phyloP scores from a whole-genome alignment of 768 basidiomycete species.

The Termitomyces sp. region DNA sequence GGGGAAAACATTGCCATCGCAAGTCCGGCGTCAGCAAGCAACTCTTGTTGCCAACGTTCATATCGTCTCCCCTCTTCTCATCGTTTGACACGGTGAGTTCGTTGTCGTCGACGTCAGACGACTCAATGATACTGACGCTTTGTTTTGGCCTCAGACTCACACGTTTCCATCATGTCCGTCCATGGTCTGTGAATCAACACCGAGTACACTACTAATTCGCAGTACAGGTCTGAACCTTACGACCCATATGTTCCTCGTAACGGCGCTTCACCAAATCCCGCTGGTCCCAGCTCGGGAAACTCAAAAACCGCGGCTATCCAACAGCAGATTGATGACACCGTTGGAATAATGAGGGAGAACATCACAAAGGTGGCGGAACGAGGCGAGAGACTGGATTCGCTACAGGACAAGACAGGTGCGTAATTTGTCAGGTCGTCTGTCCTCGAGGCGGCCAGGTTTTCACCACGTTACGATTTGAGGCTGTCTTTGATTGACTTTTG shows the following conservation, averaged over 20 bases:
- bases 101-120: neutral
- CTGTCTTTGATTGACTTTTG: constrained; percentile 11
- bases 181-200: constrained; percentile 9
- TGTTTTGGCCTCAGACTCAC: constrained; percentile 22
- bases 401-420: constrained; percentile 98
- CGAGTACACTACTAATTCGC: constrained; percentile 15
- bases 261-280: constrained; percentile 60
- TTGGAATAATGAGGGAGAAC: constrained; percentile 86
- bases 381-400: constrained; percentile 87
- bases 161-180: constrained; percentile 40
- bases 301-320: constrained; percentile 86
- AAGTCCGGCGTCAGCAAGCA: constrained; percentile 24
- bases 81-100: constrained; percentile 43
- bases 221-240: constrained; percentile 90
- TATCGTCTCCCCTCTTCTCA: constrained; percentile 21
- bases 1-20: constrained; percentile 26
- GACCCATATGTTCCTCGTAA: constrained; percentile 96
- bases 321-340: too few relatives aligned
- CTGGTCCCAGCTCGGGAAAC: constrained; percentile 54
- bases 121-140: neutral
- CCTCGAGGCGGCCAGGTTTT: constrained; percentile 3
- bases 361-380: constrained; percentile 94
- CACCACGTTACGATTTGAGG: neutral
- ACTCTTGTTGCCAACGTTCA: constrained; percentile 25
- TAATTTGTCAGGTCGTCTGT: constrained; percentile 12